These are phyloP conservation scores for Globisporangium carolinianum DNA, from an alignment of 352 stramenopile genomes.

Conservation along the genomic window DNA sequence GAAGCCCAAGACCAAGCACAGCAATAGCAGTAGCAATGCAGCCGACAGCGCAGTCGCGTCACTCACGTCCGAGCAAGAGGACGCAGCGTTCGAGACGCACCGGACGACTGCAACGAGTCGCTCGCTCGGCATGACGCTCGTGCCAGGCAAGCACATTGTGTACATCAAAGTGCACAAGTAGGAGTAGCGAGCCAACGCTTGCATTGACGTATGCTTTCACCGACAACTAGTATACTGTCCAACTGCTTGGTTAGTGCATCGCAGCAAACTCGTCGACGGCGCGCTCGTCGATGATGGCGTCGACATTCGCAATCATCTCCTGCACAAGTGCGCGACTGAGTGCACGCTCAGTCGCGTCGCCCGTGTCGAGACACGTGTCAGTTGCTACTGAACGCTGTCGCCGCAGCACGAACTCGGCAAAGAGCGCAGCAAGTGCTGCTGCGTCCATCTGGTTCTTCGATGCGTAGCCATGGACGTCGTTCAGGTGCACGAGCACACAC, in stretches of 20 bases:
- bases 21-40: constrained; percentile 14
- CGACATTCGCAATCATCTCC: constrained; percentile 69
- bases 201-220: background rate
- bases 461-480: constrained; percentile 77
- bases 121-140: constrained; percentile 63
- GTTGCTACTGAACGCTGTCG: constrained; percentile 8
- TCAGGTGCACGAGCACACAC: constrained; percentile 74
- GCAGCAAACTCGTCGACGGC: constrained; percentile 46
- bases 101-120: constrained; percentile 28
- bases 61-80: constrained; percentile 1
- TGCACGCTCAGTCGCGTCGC: constrained; percentile 13
- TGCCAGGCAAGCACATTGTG: constrained; percentile 70
- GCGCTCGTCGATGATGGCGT: constrained; percentile 69
- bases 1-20: background rate
- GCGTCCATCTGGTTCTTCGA: constrained; percentile 72
- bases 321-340: constrained; percentile 27
- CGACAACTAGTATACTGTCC: background rate
- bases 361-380: background rate
- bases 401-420: constrained; percentile 51
- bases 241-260: background rate
- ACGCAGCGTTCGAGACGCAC: constrained; percentile 13
- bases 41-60: background rate
- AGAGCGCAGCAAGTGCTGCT: constrained; percentile 36
- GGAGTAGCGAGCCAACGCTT: background rate
- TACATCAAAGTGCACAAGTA: constrained; percentile 52